phyloP scores from a whole-genome alignment of 2,329 filamentous ascomycete genomes.

The Monosporascus sp. region DNA sequence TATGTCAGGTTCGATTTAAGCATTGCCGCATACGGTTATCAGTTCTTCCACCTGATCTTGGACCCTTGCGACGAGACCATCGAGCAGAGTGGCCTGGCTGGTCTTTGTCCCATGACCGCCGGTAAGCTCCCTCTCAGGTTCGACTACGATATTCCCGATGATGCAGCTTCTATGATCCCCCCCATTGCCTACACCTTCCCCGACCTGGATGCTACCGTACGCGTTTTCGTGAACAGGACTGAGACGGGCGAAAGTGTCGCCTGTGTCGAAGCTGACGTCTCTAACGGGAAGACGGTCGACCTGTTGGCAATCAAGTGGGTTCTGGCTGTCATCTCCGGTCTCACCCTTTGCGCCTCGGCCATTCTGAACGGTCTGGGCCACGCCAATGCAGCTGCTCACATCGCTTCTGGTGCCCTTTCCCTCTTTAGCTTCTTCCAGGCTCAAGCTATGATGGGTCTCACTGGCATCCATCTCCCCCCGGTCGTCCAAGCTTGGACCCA shows the following conservation, averaged over 20 bases:
- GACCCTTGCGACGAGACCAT: conserved; percentile 62
- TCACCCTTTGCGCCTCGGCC: conserved; percentile 72
- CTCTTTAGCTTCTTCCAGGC: conserved; percentile 85
- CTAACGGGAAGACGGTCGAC: conserved; percentile 79
- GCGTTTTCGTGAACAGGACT: conserved; percentile 65
- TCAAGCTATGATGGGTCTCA: conserved; percentile 77
- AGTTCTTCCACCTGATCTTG: conserved; percentile 59
- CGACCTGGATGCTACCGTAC: conserved; percentile 73
- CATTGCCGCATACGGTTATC: conserved; percentile 78
- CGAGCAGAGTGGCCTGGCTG: conserved; percentile 48
- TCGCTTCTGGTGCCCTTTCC: conserved; percentile 77
- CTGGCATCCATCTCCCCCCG: conserved; percentile 67
- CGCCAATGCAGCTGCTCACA: conserved; percentile 80
- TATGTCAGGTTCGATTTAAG: conserved; percentile 73
- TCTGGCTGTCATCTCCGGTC: conserved; percentile 69
- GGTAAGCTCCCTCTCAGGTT: conserved; percentile 74
- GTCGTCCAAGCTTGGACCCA: conserved; percentile 83
- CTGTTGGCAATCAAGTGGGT: conserved; percentile 76
- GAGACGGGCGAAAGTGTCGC: conserved; percentile 56
- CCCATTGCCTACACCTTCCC: conserved; percentile 76
- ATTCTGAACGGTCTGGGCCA: conserved; percentile 78
- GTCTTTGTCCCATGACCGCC: conserved; percentile 86
- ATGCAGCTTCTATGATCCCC: conserved; percentile 59
- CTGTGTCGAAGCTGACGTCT: conserved; percentile 74
- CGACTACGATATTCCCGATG: conserved; percentile 51